phyloP scores from a whole-genome alignment of 192 early-diverging fungal genomes.

The Dissophora ornata region DNA sequence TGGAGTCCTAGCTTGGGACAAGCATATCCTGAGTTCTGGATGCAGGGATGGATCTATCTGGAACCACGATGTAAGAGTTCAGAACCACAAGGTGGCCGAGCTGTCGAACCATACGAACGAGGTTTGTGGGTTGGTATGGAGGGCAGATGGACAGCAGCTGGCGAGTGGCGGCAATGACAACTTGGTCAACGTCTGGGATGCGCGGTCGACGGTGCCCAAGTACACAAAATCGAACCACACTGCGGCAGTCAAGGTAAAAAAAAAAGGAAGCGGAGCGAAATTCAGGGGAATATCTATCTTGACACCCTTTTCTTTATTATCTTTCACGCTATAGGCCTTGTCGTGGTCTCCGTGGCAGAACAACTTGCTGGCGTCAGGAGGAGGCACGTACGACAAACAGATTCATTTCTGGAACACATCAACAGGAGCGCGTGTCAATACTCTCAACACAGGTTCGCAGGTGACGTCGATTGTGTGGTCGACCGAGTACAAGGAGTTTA shows the following conservation, averaged over 20 bases:
- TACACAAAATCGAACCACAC: conserved; percentile 79
- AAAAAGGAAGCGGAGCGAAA: background rate
- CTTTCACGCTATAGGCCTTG: conserved; percentile 69
- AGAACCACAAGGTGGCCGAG: conserved; percentile 82
- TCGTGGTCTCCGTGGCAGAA: conserved; percentile 96
- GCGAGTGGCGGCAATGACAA: conserved; percentile 98
- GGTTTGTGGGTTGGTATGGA: conserved; percentile 94
- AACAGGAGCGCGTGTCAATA: conserved; percentile 68
- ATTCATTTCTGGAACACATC: conserved; percentile 94
- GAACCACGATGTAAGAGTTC: conserved; percentile 94
- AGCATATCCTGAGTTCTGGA: conserved; percentile 84
- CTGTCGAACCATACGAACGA: conserved; percentile 77
- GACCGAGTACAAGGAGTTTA: conserved; percentile 83
- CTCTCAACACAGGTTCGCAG: conserved; percentile 86
- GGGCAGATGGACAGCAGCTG: conserved; percentile 77
- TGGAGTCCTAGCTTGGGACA: conserved; percentile 88
- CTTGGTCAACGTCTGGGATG: conserved; percentile 90
- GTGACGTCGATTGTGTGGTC: conserved; percentile 95
- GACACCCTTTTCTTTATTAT: background rate
- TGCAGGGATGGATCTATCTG: conserved; percentile 91
- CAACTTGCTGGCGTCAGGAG: conserved; percentile 88
- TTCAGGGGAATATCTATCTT: background rate
- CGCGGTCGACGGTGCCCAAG: conserved; percentile 69
- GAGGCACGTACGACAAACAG: conserved; percentile 88
- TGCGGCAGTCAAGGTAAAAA: conserved; percentile 90